phyloP scores from a whole-genome alignment of 768 basidiomycete genomes.

The Tylopilus balloui region DNA sequence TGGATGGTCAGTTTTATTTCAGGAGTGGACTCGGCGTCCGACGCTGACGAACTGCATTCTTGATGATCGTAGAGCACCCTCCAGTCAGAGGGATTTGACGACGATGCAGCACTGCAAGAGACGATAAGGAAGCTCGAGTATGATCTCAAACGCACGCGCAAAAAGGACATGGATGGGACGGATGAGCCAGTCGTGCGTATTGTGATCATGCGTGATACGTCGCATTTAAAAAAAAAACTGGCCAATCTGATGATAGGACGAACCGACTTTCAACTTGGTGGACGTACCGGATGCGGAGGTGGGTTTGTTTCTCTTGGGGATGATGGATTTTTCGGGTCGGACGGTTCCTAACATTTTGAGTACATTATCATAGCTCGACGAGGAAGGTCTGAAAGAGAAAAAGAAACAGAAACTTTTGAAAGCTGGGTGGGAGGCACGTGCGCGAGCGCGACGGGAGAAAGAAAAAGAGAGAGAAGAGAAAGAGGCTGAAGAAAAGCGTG shows the following conservation, averaged over 20 bases:
- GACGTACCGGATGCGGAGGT: conserved; percentile 89
- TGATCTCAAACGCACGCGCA: conserved; percentile 70
- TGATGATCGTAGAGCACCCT: conserved; percentile 45
- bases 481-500: conserved; percentile 53
- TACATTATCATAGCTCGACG: conserved; percentile 57
- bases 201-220: background rate
- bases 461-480: conserved; percentile 74
- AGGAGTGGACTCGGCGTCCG: background rate
- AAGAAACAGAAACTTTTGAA: conserved; percentile 89
- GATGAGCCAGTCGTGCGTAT: conserved; percentile 58
- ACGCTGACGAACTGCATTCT: background rate
- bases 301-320: conserved; percentile 8
- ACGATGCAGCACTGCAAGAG: conserved; percentile 74
- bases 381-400: conserved; percentile 92
- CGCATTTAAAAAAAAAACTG: background rate
- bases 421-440: conserved; percentile 88
- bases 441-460: conserved; percentile 80
- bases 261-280: conserved; percentile 85
- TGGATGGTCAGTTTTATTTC: conserved; percentile 56
- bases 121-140: conserved; percentile 82
- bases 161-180: conserved; percentile 73
- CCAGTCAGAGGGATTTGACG: conserved; percentile 66
- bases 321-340: no score
- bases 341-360: background rate
- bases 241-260: conserved; percentile 49